These are phyloP conservation scores for Alternaria sp. DNA, from an alignment of 2,329 filamentous ascomycete genomes.

Conservation along the genomic window DNA sequence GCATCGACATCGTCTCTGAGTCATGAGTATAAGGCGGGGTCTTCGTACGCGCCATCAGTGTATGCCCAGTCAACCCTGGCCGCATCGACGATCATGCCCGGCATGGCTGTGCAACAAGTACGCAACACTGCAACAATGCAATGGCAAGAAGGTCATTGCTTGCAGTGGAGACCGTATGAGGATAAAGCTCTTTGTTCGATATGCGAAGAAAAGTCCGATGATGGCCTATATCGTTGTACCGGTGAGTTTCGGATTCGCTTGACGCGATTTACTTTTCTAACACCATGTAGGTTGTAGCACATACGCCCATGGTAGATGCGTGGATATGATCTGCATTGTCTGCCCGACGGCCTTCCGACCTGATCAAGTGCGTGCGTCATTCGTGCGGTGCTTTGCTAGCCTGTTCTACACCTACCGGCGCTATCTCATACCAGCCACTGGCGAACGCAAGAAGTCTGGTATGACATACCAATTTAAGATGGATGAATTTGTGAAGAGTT, in stretches of 20 bases:
- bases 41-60: constrained; percentile 77
- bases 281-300: constrained; percentile 62
- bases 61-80: constrained; percentile 88
- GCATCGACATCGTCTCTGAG: constrained; percentile 71
- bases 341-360: constrained; percentile 72
- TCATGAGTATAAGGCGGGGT: constrained; percentile 59
- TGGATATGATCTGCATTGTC: constrained; percentile 67
- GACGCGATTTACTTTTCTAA: constrained; percentile 28
- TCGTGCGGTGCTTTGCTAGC: constrained; percentile 73
- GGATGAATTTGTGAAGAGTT: constrained; percentile 70
- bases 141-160: constrained; percentile 86
- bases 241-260: constrained; percentile 50
- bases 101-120: constrained; percentile 80
- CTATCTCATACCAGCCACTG: constrained; percentile 66
- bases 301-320: constrained; percentile 66
- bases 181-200: constrained; percentile 70
- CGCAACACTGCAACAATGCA: constrained; percentile 79
- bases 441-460: constrained; percentile 69
- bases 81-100: constrained; percentile 86
- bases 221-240: constrained; percentile 77
- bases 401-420: constrained; percentile 74
- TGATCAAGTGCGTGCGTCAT: constrained; percentile 72
- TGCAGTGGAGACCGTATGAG: constrained; percentile 71
- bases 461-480: constrained; percentile 71
- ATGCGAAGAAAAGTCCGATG: constrained; percentile 77